phyloP scores from a whole-genome alignment of 2,329 filamentous ascomycete genomes.

The Ramularia collo-cygni region DNA sequence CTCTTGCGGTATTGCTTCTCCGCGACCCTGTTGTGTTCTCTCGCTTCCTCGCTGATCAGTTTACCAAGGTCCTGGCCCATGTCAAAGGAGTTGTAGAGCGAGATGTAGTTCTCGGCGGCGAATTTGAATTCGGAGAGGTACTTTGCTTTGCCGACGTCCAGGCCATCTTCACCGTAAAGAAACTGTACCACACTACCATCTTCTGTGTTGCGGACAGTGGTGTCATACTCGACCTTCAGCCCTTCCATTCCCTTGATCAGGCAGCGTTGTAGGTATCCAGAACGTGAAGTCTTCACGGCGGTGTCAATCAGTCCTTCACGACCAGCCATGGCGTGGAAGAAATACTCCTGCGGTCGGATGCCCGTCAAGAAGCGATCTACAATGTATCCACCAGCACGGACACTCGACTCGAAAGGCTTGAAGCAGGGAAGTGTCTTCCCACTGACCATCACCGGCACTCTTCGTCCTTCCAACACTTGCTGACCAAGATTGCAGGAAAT shows the following conservation, averaged over 20 bases:
- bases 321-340: slow-evolving; percentile 99
- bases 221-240: slow-evolving; percentile 84
- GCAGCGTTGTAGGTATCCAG: slow-evolving; percentile 92
- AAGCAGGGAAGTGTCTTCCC: slow-evolving; percentile 95
- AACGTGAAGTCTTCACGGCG: slow-evolving; percentile 94
- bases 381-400: slow-evolving; percentile 88
- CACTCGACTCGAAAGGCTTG: slow-evolving; percentile 79
- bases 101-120: slow-evolving; percentile 75
- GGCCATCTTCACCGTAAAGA: slow-evolving; percentile 89
- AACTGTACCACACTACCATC: slow-evolving; percentile 94
- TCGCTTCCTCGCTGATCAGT: slow-evolving; percentile 61
- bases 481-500: slow-evolving; percentile 98
- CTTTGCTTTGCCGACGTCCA: slow-evolving; percentile 90
- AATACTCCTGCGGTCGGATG: slow-evolving; percentile 95
- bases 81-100: slow-evolving; percentile 68
- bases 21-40: slow-evolving; percentile 54
- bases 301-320: slow-evolving; percentile 98
- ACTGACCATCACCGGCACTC: slow-evolving; percentile 96
- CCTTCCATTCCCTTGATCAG: slow-evolving; percentile 99
- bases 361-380: slow-evolving; percentile 96
- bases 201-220: slow-evolving; percentile 75
- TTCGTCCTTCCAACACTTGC: slow-evolving; percentile 87
- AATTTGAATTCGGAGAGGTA: slow-evolving; percentile 89
- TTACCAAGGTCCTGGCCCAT: slow-evolving; percentile 48
- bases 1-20: slow-evolving; percentile 78